Evolutionary conservation across 257 asterid genomes (phyloP), one percentile per base, ranked within the genome.

Genomic region (Capsicum pubescens): DNA sequence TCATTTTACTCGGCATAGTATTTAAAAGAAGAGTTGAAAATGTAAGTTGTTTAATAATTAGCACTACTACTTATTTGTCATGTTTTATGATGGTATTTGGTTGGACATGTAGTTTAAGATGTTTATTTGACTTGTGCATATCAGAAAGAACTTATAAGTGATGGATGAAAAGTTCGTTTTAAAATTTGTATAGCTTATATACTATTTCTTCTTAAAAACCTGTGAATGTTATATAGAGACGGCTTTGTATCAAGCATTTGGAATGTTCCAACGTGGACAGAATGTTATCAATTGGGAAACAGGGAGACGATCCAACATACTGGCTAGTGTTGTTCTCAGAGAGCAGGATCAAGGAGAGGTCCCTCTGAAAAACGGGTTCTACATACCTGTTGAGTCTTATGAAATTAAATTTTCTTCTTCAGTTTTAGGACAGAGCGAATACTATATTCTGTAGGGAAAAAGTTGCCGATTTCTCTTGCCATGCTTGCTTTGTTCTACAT

Each of bases 1-100:
- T 76, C 39, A 50, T 21, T 26, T 54, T 76, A 50, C 81, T 76
- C 61, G 8, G 63, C 8, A 76, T 13, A 14, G 9, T 76, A 52
- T 76, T 50, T 52, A 76, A 76, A 76, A 50, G 13, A 74, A 74
- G 13, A 9, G 42, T 74, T 50, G 81, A 21, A 72, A 52, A 7
- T 13, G 21, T 21, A 21, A 14, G 46, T 12, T 50, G 81, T 52
- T 67, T 76, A 50, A 46, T 66, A 12, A 13, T 64, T 11, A 32
- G 10, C 48, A 17, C 10, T 71, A 11, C 7, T 72, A 10, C 78
- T 70, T 68, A 1, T 10, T 3, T 19, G 59, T 76, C 21, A 10
- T 7, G 9, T 76, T 76, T 70, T 44, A 9, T 70, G 36, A 44
- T 70, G 9, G 16, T 70, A 70, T 70, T 16, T 70, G 5, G 16